These are phyloP conservation scores for Backusella tarrabulga DNA, from an alignment of 192 early-diverging fungal genomes.

Conservation along the genomic window DNA sequence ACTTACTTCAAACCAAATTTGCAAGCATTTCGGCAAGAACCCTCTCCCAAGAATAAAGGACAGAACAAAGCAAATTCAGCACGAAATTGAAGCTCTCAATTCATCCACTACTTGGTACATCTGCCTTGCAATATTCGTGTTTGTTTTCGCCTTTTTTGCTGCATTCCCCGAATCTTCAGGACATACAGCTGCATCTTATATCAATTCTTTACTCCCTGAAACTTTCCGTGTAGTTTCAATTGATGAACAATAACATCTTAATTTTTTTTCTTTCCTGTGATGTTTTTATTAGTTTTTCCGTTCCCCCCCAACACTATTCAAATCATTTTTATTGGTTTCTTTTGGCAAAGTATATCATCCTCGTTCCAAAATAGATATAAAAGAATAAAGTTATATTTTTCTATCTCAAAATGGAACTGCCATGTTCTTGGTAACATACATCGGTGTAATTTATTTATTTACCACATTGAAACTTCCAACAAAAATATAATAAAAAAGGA, in stretches of 20 bases:
- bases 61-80: neutral
- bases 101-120: neutral
- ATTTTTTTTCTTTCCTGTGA: too few species aligned
- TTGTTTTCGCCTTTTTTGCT: constrained; percentile 14
- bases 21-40: constrained; percentile 21
- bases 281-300: neutral
- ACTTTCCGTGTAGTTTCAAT: constrained; percentile 1
- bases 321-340: neutral
- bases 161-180: neutral
- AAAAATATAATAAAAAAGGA: too few species aligned
- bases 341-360: too few species aligned
- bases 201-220: constrained; percentile 14
- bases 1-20: constrained; percentile 46
- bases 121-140: neutral
- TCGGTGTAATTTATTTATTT: too few species aligned
- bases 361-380: too few species aligned
- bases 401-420: too few species aligned
- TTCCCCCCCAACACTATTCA: neutral
- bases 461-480: too few species aligned
- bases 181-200: constrained; percentile 27
- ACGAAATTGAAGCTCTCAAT: neutral
- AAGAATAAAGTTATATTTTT: too few species aligned
- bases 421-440: too few species aligned
- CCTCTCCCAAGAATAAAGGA: constrained; percentile 1
- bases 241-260: neutral